phyloP scores from a whole-genome alignment of 371 early-diverging fungal species.

The Circinella umbellata region DNA sequence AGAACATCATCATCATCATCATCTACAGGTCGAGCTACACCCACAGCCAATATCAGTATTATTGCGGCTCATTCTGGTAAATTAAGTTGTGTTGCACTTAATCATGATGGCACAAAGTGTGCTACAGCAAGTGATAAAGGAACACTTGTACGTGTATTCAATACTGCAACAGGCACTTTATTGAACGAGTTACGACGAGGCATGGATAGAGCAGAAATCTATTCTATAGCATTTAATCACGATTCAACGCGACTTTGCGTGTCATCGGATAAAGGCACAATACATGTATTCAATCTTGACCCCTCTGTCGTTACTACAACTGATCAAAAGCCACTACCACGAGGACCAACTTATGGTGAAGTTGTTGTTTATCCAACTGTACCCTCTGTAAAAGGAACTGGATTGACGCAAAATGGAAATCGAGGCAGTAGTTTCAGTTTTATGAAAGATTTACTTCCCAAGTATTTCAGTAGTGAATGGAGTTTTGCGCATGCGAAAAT shows the following conservation, averaged over 20 bases:
- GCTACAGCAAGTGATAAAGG: conserved; percentile 90
- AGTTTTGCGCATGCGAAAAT: conserved; percentile 90
- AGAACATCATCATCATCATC: conserved; percentile 9
- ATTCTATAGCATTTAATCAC: conserved; percentile 83
- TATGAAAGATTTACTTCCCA: conserved; percentile 89
- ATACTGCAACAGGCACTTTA: conserved; percentile 75
- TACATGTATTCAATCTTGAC: conserved; percentile 92
- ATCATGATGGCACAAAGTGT: conserved; percentile 75
- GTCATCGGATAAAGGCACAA: conserved; percentile 92
- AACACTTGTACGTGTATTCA: conserved; percentile 90
- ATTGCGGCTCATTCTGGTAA: conserved; percentile 86
- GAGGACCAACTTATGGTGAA: conserved; percentile 66
- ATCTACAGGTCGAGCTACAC: conserved; percentile 19
- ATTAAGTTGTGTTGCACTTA: conserved; percentile 79
- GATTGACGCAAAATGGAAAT: conserved; percentile 50
- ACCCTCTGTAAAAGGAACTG: conserved; percentile 34
- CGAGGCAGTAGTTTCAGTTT: conserved; percentile 72
- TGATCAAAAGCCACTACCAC: conserved; percentile 37
- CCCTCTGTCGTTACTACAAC: conserved; percentile 45
- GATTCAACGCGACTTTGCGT: conserved; percentile 83
- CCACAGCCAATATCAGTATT: conserved; percentile 70
- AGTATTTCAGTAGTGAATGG: conserved; percentile 95
- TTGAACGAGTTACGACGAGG: conserved; percentile 90
- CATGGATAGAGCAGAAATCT: conserved; percentile 89
- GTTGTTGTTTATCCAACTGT: conserved; percentile 36